Evolutionary conservation across 2,329 filamentous ascomycete genomes (phyloP), one percentile per base, ranked within the genome.

Genomic region (Hysterium pulicare): DNA sequence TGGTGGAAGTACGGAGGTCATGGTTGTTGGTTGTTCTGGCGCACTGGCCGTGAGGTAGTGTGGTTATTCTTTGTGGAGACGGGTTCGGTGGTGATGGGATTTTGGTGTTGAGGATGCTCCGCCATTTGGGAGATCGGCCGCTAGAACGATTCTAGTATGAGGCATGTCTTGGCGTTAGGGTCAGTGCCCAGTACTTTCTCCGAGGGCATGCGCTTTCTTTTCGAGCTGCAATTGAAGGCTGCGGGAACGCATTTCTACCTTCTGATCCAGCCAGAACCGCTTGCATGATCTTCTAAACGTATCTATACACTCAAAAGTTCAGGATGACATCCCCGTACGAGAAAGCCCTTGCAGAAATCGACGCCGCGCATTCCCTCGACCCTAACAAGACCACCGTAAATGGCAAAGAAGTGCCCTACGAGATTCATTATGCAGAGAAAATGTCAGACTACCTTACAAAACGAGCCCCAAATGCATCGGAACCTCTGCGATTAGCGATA

Each of bases 381-480:
- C 84, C 86, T 3, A 84, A 72, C 57, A 75, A 73, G 45, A 65
- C 73, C 38, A 72, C 69, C 13, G 62, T 71, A 21, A 58, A 73
- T 41, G 68, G 62, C 46, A 59, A 65, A 24, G 55, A 68, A 40
- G 56, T 82, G 1, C 85, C 87, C 1, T 90, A 88, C 67, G 89
- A 94, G 68, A 81, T 91, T 1, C 82, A 89, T 70, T 94, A 94
- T 62, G 87, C 88, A 5, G 75, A 77, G 38, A 82, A 88, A 66
- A 90, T 90, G 84, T 88, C 84, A 38, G 69, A 72, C 23, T 93
- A 86, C 75, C 82, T 95, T 23, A 61, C 72, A 7, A 68, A 75
- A 13, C 79, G 82, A 48, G 68, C 69, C 7, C 81, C 86, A 0
- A 53, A 72, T 21, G 82, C 87, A 1, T 81, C 84, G 2, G 82